phyloP scores from a whole-genome alignment of 352 stramenopile species.

The Pythium diclinum region DNA sequence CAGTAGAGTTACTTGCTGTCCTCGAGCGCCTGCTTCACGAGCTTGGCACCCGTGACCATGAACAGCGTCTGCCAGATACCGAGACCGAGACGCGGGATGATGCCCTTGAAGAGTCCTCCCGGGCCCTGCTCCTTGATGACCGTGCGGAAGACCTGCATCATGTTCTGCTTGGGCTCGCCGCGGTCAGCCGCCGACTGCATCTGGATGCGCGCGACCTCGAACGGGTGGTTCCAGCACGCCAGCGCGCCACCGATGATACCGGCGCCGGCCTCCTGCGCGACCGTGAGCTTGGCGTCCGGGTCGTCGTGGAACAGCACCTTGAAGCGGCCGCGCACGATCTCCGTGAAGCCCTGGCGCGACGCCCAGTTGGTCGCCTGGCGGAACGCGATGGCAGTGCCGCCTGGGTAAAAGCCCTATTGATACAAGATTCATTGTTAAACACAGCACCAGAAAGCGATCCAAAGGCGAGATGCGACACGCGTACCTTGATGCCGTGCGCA shows the following conservation, averaged over 20 bases:
- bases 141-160: constrained; percentile 86
- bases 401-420: constrained; percentile 82
- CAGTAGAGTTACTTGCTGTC: constrained; percentile 30
- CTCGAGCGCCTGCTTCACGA: constrained; percentile 84
- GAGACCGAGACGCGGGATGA: constrained; percentile 82
- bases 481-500: constrained; percentile 73
- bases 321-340: constrained; percentile 83
- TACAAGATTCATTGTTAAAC: background rate
- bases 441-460: background rate
- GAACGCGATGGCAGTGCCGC: constrained; percentile 88
- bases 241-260: constrained; percentile 85
- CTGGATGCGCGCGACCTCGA: constrained; percentile 90
- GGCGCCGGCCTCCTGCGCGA: constrained; percentile 79
- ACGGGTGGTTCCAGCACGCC: constrained; percentile 91
- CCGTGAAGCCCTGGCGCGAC: constrained; percentile 88
- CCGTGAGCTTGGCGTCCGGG: constrained; percentile 84
- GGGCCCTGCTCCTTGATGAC: constrained; percentile 84
- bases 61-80: constrained; percentile 92
- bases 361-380: constrained; percentile 91
- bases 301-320: constrained; percentile 85
- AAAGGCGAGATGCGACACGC: background rate
- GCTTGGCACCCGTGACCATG: constrained; percentile 91
- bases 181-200: constrained; percentile 89
- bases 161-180: constrained; percentile 88
- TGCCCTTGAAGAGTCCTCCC: constrained; percentile 87